A percentile compares a stretch with the other conserved stretches of the same genome.
phyloP scores from a whole-genome alignment of 2,329 filamentous ascomycete species.

The Xylaria sp. region DNA sequence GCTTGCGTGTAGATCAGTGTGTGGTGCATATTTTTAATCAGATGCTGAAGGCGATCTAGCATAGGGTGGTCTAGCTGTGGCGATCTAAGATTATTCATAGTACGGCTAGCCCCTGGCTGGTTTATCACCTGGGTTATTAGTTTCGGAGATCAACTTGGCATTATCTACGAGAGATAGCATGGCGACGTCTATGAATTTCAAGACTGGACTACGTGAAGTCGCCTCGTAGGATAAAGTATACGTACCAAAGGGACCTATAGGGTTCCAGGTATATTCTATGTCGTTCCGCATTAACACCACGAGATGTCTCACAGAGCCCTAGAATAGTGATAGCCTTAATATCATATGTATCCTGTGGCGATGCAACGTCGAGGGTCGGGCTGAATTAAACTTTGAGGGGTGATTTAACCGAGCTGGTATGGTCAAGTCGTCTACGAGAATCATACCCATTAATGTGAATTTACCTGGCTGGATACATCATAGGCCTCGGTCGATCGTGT shows the following conservation, averaged over 20 bases:
- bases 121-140: not conserved
- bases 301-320: not conserved
- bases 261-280: not conserved
- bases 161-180: not conserved
- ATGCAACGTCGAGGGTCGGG: constrained; percentile 4
- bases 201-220: too few species aligned
- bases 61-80: not conserved
- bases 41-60: not conserved
- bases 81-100: not conserved
- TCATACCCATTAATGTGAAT: not conserved
- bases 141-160: not conserved
- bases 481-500: not conserved
- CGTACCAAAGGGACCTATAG: too few species aligned
- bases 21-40: not conserved
- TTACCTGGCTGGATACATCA: not conserved
- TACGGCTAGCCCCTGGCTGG: not conserved
- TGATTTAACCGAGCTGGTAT: constrained; percentile 28
- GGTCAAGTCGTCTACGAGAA: not conserved
- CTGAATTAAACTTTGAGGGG: constrained; percentile 27
- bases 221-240: too few species aligned
- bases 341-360: not conserved
- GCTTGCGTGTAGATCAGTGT: constrained; percentile 4
- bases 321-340: not conserved
- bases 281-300: not conserved
- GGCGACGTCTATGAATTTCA: too few species aligned